Evolutionary conservation across 768 basidiomycete species (phyloP).

Genomic region (Gloeostereum incarnatum): DNA sequence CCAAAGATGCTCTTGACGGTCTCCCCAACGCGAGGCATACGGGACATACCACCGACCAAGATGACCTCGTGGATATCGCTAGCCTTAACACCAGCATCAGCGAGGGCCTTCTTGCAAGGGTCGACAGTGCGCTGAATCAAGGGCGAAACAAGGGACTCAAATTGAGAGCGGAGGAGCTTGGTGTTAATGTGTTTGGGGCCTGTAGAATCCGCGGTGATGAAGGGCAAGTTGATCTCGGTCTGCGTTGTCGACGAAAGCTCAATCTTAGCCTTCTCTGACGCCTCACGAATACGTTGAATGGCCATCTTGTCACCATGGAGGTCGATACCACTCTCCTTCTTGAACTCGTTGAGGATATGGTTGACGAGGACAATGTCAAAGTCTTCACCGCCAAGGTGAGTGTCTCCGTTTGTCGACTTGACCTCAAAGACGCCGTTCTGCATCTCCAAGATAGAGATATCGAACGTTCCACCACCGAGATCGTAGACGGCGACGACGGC

Average conservation of each 20-base stretch:
- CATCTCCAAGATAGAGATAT: conserved; percentile 99
- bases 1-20: conserved; percentile 93
- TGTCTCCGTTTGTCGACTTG: conserved; percentile 99
- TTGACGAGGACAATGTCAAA: conserved; percentile 90
- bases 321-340: conserved; percentile 83
- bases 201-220: conserved; percentile 92
- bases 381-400: conserved; percentile 94
- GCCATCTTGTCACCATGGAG: conserved; percentile 88
- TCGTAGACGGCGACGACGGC: conserved; percentile 96
- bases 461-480: conserved; percentile 96
- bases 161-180: conserved; percentile 81
- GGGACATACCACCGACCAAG: conserved; percentile 96
- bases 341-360: conserved; percentile 83
- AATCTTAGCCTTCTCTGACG: conserved; percentile 99
- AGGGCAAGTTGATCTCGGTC: conserved; percentile 96
- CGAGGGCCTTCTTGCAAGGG: conserved; percentile 96
- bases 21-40: conserved; percentile 93
- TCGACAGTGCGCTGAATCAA: conserved; percentile 88
- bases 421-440: conserved; percentile 99
- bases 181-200: conserved; percentile 97
- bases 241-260: conserved; percentile 91
- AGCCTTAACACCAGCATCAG: conserved; percentile 87
- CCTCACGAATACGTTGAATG: conserved; percentile 97
- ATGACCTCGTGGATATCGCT: conserved; percentile 95
- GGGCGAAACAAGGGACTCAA: conserved; percentile 76